These are phyloP conservation scores for Periconia sp. DNA, from an alignment of 2,329 filamentous ascomycete species.

Conservation along the genomic window DNA sequence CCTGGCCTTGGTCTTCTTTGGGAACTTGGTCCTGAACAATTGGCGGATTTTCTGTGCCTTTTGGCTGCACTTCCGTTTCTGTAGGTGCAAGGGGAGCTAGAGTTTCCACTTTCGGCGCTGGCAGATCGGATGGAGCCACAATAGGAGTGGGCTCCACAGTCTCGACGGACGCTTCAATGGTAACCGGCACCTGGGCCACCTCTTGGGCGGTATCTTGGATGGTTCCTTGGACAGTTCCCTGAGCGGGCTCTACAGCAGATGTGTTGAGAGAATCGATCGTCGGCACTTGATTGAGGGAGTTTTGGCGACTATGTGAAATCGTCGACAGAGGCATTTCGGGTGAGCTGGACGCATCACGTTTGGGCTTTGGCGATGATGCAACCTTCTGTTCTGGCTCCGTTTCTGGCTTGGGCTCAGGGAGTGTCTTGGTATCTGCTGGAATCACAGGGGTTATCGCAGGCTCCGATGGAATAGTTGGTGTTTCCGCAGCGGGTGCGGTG, in stretches of 20 bases:
- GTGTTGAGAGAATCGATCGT: slow-evolving; percentile 14
- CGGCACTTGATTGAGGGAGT: slow-evolving; percentile 33
- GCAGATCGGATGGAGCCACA: neutral
- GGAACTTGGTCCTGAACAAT: neutral
- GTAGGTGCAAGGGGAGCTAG: neutral
- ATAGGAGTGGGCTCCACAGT: neutral
- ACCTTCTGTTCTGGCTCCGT: neutral
- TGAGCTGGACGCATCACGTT: slow-evolving; percentile 43
- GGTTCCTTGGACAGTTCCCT: neutral
- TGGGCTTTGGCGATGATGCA: slow-evolving; percentile 6
- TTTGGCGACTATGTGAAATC: slow-evolving; percentile 41
- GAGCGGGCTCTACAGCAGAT: slow-evolving; percentile 1
- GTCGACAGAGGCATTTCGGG: slow-evolving; percentile 46
- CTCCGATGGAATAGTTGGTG: slow-evolving; percentile 9
- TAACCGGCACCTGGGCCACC: neutral
- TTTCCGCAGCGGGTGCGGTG: slow-evolving; percentile 3
- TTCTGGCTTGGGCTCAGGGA: neutral
- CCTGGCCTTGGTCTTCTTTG: neutral
- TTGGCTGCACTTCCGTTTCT: neutral
- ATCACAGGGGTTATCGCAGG: slow-evolving; percentile 8
- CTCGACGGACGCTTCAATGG: neutral
- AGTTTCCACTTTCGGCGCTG: neutral
- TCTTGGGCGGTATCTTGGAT: neutral
- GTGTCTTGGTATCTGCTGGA: neutral
- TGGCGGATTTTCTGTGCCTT: neutral